Conservation (phyloP, 371 early-diverging fungal species). For the Apophysomyces elegans region DNA sequence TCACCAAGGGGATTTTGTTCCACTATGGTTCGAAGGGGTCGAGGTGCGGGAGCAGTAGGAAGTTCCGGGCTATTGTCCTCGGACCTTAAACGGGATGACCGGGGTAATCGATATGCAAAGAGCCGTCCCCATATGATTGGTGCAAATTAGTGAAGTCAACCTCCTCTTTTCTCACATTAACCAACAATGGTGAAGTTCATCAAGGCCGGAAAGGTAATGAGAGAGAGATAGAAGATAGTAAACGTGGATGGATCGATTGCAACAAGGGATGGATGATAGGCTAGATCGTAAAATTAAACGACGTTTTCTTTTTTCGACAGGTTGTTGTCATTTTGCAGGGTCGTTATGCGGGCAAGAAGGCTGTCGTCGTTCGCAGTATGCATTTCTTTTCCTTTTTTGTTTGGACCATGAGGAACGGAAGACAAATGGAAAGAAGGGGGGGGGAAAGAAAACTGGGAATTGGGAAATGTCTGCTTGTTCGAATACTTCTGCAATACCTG, state of each 20-base stretch:
- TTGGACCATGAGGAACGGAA: no score
- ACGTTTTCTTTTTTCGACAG: slow-evolving; percentile 43
- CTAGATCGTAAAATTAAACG: background rate
- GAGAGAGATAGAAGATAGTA: background rate
- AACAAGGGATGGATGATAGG: background rate
- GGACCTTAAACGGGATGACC: no score
- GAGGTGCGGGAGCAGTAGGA: no score
- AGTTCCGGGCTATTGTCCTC: no score
- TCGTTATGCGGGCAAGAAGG: slow-evolving; percentile 98
- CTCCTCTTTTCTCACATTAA: slow-evolving; percentile 10
- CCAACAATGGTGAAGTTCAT: slow-evolving; percentile 26
- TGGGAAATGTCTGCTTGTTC: background rate
- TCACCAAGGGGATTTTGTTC: no score
- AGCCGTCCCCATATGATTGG: no score
- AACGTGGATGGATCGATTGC: slow-evolving; percentile 12
- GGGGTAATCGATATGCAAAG: no score
- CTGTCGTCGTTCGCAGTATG: slow-evolving; percentile 95
- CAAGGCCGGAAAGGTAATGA: slow-evolving; percentile 25
- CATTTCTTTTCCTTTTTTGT: slow-evolving; percentile 18
- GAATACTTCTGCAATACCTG: background rate
- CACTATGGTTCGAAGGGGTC: no score
- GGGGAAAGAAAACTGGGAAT: background rate
- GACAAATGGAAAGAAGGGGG: background rate
- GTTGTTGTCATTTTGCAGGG: slow-evolving; percentile 97
- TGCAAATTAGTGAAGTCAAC: background rate